Evolutionary conservation across 257 asterid species (phyloP).

Genomic region (Striga asiatica): DNA sequence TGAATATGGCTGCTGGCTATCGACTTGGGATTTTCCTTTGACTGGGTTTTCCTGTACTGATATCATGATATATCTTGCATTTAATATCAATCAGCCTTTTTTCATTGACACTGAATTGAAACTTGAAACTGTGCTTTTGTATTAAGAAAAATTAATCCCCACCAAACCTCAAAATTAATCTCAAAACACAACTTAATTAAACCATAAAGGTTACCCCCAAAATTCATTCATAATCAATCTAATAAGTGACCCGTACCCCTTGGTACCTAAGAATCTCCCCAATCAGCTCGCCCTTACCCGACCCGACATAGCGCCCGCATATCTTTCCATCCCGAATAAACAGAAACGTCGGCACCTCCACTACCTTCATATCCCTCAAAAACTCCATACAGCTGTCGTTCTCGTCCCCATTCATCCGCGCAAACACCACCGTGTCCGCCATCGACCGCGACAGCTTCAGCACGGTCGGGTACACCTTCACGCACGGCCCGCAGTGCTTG

Average conservation of each 20-base stretch:
- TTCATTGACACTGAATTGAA: too few species aligned
- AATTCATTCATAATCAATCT: neutral
- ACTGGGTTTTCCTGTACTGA: too few species aligned
- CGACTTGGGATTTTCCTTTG: too few species aligned
- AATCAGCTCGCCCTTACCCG: slow-evolving; percentile 92
- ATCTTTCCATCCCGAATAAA: slow-evolving; percentile 79
- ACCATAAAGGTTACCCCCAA: too few species aligned
- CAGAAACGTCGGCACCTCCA: slow-evolving; percentile 91
- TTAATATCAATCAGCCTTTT: too few species aligned
- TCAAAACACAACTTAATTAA: too few species aligned
- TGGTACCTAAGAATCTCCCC: slow-evolving; percentile 95
- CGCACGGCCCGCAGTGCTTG: slow-evolving; percentile 97
- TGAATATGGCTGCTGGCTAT: too few species aligned
- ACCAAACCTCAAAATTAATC: too few species aligned
- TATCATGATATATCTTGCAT: too few species aligned
- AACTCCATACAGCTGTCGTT: slow-evolving; percentile 92
- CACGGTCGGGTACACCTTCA: slow-evolving; percentile 90
- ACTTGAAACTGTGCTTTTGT: too few species aligned
- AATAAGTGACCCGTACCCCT: slow-evolving; percentile 75
- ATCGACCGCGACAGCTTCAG: slow-evolving; percentile 71
- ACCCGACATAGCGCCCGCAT: slow-evolving; percentile 82
- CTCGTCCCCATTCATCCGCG: slow-evolving; percentile 97
- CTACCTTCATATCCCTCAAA: slow-evolving; percentile 72
- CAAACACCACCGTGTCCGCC: slow-evolving; percentile 70
- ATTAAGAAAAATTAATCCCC: too few species aligned